These are phyloP conservation scores for Tolypocladium cylindrosporum DNA, from an alignment of 2,329 filamentous ascomycete genomes.

Conservation along the genomic window DNA sequence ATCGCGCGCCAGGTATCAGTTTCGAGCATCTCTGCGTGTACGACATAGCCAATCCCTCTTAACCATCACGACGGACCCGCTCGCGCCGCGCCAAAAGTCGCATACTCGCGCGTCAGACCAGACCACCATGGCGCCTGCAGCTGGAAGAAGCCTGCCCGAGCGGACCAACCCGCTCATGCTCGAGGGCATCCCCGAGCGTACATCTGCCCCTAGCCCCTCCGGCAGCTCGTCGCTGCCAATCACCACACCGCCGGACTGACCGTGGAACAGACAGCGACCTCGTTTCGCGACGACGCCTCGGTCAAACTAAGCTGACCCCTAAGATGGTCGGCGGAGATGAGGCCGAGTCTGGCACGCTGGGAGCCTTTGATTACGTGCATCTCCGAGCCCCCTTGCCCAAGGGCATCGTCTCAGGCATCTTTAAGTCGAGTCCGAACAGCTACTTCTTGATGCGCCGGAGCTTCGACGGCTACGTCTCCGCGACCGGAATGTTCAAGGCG, in stretches of 20 bases:
- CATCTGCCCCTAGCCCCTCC: conserved; percentile 6
- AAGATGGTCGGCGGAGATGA: conserved; percentile 71
- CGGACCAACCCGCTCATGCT: conserved; percentile 58
- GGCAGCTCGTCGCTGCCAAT: conserved; percentile 1
- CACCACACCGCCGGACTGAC: conserved; percentile 13
- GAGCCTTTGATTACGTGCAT: conserved; percentile 92
- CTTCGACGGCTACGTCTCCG: conserved; percentile 73
- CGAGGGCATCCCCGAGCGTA: conserved; percentile 55
- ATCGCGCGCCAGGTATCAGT: background rate
- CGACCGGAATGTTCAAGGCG: conserved; percentile 88
- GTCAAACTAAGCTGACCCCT: conserved; percentile 81
- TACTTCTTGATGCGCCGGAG: conserved; percentile 96
- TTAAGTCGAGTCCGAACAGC: conserved; percentile 77
- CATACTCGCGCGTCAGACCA: conserved; percentile 5
- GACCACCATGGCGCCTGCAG: conserved; percentile 25
- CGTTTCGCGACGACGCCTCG: conserved; percentile 74
- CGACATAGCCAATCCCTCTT: background rate
- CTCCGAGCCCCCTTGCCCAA: conserved; percentile 86
- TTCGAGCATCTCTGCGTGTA: conserved; percentile 2
- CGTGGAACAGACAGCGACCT: conserved; percentile 54
- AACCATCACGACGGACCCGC: background rate
- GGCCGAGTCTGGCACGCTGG: conserved; percentile 62
- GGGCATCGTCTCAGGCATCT: conserved; percentile 86
- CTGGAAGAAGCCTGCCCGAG: conserved; percentile 41
- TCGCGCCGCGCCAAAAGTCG: conserved; percentile 13